Evolutionary conservation across 2,329 filamentous ascomycete genomes (phyloP), one percentile per base, ranked within the genome.

Genomic region (Blumeriella jaapii): DNA sequence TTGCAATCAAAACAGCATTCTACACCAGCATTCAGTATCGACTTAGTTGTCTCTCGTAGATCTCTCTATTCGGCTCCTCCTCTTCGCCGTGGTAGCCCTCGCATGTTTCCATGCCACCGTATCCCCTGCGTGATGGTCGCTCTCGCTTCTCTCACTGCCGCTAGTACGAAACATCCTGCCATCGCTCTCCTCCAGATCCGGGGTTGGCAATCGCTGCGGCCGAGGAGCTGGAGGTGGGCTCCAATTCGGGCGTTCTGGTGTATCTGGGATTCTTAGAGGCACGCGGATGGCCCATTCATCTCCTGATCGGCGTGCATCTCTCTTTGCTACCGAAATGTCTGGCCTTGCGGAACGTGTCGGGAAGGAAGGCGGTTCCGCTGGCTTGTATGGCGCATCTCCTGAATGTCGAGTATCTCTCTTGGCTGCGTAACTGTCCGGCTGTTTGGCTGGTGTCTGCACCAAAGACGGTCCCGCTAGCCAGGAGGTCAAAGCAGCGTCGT

Each of bases 191-290:
- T 42, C 34, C 19, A 52, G 24, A 24, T 53, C 48, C 6, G 51
- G 51, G 15, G 49, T 49, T 20, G 47, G 41, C 9, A 54, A 30
- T 9, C 49, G 40, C 15, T 26, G 19, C 24, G 42, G 43, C 18
- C 45, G 42, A 12, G 51, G 51, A 33, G 51, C 31, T 36, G 45
- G 42, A 22, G 50, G 50, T 24, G 45, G 48, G 1, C 16, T 28
- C 26, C 39, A 34, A 2, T 11, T 24, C 13, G 17, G 18, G 12
- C 28, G 30, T 13, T 4, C 18, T 14, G 43, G 40, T 18, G 38
- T 12, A 26, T 42, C 40, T 20, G 40, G 42, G 18, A 35, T 38
- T 19, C 18, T 26, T 14, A 35, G 37, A 12, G 40, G 42, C 18
- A 37, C 34, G 13, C 18, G 31, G 14, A 26, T 18, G 18, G 15